Evolutionary conservation across 192 early-diverging fungal species (phyloP), one percentile per base, ranked within the genome.

Genomic region (Spizellomyces punctatus): DNA sequence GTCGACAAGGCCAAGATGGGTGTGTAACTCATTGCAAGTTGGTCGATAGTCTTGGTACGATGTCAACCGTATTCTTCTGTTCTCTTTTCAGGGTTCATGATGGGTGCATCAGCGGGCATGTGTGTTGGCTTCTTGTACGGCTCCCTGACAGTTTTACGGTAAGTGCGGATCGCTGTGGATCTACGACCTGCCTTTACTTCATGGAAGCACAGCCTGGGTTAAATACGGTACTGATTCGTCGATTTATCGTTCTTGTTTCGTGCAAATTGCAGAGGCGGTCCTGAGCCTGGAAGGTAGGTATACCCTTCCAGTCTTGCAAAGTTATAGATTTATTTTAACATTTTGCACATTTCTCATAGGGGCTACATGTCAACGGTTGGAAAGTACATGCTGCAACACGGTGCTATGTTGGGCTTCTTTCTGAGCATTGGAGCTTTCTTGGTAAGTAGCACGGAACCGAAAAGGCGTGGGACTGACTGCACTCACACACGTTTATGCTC

Each of bases 381-480:
- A 6, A 69, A 63, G 50, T 70, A 69, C 61, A 76, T 76, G 74
- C 67, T 76, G 10, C 74, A 76, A 59, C 74, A 76, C 63, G 74
- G 74, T 46, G 67, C 67, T 63, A 76, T 76, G 74, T 63, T 76
- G 14, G 74, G 74, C 10, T 70, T 76, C 54, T 76, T 76, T 52
- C 57, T 76, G 19, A 64, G 61, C 64, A 73, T 73, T 46, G 72
- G 72, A 16, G 21, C 71, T 6, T 64, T 72, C 41, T 22, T 72
- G 71, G 71, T 72, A 52, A 8, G 69, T 5, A 6, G 14, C n/a
- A 14, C 59, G 27, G 1, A 36, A 36, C 27, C 27, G 27, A 36
- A 36, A 8, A 63, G 4, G 1, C 52, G 19, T 54, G 52, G 19
- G 3, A 54, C 19, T 2, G 1, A 3, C 52, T 16, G 3, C 3